Percentiles rank a stretch among this genome's conserved stretches.
These are phyloP conservation scores for Mycena galopus DNA, from an alignment of 768 basidiomycete species.

Conservation along the genomic window DNA sequence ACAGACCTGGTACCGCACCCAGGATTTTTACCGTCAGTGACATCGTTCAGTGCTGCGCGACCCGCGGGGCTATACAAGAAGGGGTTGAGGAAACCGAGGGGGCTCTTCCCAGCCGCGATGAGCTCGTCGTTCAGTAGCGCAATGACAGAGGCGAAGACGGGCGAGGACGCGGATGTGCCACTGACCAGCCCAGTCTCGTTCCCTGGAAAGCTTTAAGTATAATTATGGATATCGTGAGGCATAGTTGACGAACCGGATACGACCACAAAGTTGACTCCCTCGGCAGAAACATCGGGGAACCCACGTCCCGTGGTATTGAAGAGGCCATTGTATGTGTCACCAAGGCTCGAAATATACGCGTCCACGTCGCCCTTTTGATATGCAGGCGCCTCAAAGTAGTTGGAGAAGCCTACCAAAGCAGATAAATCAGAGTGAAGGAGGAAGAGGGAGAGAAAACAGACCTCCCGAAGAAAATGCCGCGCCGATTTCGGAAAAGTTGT, in stretches of 20 bases:
- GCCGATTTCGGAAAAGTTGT: conserved; percentile 23
- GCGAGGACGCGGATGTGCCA: conserved; percentile 61
- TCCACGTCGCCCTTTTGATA: conserved; percentile 49
- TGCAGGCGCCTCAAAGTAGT: conserved; percentile 50
- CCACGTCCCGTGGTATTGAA: conserved; percentile 37
- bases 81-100: conserved; percentile 28
- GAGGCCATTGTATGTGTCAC: conserved; percentile 32
- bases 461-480: conserved; percentile 26
- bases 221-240: background rate
- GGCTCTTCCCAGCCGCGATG: conserved; percentile 16
- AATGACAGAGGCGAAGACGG: conserved; percentile 56
- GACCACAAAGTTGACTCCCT: conserved; percentile 27
- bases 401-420: conserved; percentile 53
- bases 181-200: conserved; percentile 32
- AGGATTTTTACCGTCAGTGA: conserved; percentile 44
- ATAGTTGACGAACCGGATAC: conserved; percentile 15
- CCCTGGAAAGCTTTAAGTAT: background rate
- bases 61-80: conserved; percentile 37
- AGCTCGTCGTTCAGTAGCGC: conserved; percentile 45
- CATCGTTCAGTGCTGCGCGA: conserved; percentile 45
- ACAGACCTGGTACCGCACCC: conserved; percentile 23
- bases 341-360: conserved; percentile 41
- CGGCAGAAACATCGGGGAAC: conserved; percentile 32
- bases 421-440: conserved; percentile 9
- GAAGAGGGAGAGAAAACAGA: background rate